Conservation (phyloP, 164 flowering plant genomes). For the Echeveria elegans region DNA sequence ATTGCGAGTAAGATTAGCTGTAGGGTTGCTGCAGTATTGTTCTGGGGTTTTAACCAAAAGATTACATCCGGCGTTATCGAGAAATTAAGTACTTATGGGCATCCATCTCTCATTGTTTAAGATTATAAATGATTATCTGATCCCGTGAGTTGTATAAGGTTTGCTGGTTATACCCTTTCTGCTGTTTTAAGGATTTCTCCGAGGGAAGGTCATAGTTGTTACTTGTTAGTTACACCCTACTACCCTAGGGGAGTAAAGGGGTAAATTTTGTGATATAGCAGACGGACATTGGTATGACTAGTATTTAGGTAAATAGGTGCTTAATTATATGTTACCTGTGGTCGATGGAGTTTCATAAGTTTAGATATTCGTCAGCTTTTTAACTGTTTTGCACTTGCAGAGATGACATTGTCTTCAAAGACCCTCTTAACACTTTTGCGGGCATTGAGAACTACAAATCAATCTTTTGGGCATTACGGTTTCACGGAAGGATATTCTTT, state of each 20-base stretch:
- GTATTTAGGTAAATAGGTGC: background rate
- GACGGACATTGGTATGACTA: background rate
- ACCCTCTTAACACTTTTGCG: slow-evolving; percentile 65
- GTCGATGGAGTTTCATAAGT: background rate
- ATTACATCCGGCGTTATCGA: too few species aligned
- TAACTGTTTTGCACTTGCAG: slow-evolving; percentile 20
- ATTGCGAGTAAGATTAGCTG: background rate
- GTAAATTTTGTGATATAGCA: background rate
- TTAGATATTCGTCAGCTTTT: background rate
- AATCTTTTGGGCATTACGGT: slow-evolving; percentile 69
- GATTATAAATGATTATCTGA: background rate
- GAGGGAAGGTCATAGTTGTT: background rate
- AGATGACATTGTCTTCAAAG: slow-evolving; percentile 81
- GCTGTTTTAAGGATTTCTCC: background rate
- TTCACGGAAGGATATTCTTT: slow-evolving; percentile 69
- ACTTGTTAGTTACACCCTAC: background rate
- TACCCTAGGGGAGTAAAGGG: too few species aligned
- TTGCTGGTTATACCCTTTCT: background rate
- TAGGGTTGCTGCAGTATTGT: background rate
- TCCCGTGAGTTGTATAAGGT: background rate
- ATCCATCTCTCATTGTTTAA: background rate
- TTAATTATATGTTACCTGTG: background rate
- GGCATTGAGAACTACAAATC: slow-evolving; percentile 81
- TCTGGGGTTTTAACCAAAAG: too few species aligned
- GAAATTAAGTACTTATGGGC: background rate